Percentiles rank a stretch among this genome's conserved stretches.
phyloP scores from a whole-genome alignment of 2,329 filamentous ascomycete species.

The Paraphoma chrysanthemicola region DNA sequence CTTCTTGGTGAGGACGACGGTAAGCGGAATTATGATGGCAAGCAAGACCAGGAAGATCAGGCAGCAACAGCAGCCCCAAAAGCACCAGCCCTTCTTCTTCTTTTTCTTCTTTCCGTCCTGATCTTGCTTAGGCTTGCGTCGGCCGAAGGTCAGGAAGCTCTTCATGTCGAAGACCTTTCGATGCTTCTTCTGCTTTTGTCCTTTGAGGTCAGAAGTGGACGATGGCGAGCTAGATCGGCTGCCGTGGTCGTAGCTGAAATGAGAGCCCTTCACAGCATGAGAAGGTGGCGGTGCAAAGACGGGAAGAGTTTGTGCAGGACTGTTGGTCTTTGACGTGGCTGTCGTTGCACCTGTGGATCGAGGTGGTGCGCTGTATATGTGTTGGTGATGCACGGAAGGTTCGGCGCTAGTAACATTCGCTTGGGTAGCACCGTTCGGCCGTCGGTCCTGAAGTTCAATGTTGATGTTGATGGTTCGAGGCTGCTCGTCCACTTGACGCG shows the following conservation, averaged over 20 bases:
- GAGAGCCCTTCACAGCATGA: constrained; percentile 29
- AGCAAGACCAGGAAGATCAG: constrained; percentile 43
- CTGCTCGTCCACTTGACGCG: constrained; percentile 36
- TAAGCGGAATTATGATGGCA: constrained; percentile 50
- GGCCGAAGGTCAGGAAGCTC: constrained; percentile 28
- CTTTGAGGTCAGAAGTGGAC: constrained; percentile 31
- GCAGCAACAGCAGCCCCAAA: constrained; percentile 47
- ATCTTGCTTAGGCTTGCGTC: constrained; percentile 22
- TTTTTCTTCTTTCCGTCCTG: constrained; percentile 32
- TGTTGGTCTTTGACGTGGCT: constrained; percentile 19
- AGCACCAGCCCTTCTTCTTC: constrained; percentile 40
- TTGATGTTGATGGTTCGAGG: constrained; percentile 38
- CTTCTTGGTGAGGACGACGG: constrained; percentile 43
- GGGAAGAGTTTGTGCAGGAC: constrained; percentile 23
- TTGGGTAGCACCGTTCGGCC: constrained; percentile 19
- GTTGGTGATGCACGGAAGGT: constrained; percentile 17
- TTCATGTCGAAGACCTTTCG: constrained; percentile 39
- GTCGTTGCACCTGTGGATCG: constrained; percentile 15
- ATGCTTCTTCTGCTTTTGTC: constrained; percentile 35
- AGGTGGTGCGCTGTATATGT: constrained; percentile 24
- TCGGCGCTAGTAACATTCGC: constrained; percentile 21
- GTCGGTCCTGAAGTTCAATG: constrained; percentile 40
- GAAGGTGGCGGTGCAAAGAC: constrained; percentile 43
- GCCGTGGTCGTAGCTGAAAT: constrained; percentile 32
- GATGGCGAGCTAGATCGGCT: constrained; percentile 34